Base-by-base conservation (phyloP, 352 stramenopile genomes). In the Elongisporangium senticosum region DNA sequence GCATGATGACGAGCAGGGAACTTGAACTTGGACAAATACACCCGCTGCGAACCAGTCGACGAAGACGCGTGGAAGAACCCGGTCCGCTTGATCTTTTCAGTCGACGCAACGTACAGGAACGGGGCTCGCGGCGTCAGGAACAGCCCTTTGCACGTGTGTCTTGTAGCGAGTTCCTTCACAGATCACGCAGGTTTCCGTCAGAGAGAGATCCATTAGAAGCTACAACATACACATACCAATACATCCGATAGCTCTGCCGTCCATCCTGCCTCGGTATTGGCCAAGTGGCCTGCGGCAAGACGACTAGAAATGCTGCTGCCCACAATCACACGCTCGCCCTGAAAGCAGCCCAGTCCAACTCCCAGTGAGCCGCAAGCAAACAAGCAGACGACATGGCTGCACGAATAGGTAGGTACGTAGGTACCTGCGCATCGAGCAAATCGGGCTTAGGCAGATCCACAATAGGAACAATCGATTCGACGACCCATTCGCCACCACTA, bases 11-110 rank as follows among this genome's bases (percentile, higher is more conserved):
- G 69, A 8, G 65, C 66, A 37, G 74, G 75, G 22, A 86, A 53
- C 33, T 84, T 86, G 51, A 79, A 83, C 48, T 70, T 79, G 56
- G 69, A 79, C 23, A 87, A 43, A 5, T 72, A 65, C 40, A 87
- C 59, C 3, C 61, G 62, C 55, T 83, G 69, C 2, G 64, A 62
- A 10, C 72, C 71, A 8, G 7, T n/a, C 4, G 59, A 62, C 1
- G 63, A 62, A 50, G 56, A 58, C 14, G 69, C 71, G 48, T 76
- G 65, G 51, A 85, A 85, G 54, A 87, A 87, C 11, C 50, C 63
- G 5, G 68, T 58, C 23, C 64, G 66, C 62, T 80, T 78, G 39
- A 56, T 56, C 55, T 85, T 87, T 57, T 82, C 68, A 0, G 68
- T 72, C 7, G 75, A 83, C n/a, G 63, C 75, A 53, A 82, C 71